phyloP scores from a whole-genome alignment of 202 grass and related monocot genomes.

The Brachypodium distachyon region DNA sequence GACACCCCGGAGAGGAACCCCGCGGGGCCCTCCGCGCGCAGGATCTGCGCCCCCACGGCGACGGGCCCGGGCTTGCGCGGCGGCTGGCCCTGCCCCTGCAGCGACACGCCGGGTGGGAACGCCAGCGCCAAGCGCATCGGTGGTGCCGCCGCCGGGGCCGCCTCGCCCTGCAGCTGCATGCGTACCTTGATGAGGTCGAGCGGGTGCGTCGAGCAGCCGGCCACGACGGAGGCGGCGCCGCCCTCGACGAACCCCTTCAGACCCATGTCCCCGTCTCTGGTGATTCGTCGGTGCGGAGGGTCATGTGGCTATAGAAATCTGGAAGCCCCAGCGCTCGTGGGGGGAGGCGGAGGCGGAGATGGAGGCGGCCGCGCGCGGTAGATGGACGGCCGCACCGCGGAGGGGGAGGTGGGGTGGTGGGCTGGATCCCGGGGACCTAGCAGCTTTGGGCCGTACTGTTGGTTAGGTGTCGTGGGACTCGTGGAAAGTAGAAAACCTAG shows the following conservation, averaged over 20 bases:
- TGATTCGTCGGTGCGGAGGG: background rate
- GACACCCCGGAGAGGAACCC: conserved; percentile 83
- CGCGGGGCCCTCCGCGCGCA: conserved; percentile 67
- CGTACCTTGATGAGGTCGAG: conserved; percentile 97
- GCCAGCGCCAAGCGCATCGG: conserved; percentile 52
- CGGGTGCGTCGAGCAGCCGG: conserved; percentile 90
- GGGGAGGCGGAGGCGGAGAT: background rate
- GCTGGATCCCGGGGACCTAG: background rate
- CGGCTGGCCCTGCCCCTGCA: conserved; percentile 18
- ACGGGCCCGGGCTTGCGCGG: conserved; percentile 57
- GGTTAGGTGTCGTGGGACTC: background rate
- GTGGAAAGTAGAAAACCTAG: background rate
- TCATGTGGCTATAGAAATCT: background rate
- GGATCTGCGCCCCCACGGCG: conserved; percentile 84
- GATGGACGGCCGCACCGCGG: background rate
- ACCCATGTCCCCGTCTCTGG: conserved; percentile 17
- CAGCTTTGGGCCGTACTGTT: background rate
- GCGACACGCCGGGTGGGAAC: conserved; percentile 29
- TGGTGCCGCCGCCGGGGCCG: background rate
- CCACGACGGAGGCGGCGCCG: conserved; percentile 86
- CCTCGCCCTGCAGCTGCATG: conserved; percentile 93
- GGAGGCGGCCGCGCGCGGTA: background rate
- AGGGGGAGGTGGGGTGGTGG: background rate
- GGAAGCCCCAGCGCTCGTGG: background rate
- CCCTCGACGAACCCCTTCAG: conserved; percentile 86